Conservation (phyloP, 768 basidiomycete species). For the Russula abietina region DNA sequence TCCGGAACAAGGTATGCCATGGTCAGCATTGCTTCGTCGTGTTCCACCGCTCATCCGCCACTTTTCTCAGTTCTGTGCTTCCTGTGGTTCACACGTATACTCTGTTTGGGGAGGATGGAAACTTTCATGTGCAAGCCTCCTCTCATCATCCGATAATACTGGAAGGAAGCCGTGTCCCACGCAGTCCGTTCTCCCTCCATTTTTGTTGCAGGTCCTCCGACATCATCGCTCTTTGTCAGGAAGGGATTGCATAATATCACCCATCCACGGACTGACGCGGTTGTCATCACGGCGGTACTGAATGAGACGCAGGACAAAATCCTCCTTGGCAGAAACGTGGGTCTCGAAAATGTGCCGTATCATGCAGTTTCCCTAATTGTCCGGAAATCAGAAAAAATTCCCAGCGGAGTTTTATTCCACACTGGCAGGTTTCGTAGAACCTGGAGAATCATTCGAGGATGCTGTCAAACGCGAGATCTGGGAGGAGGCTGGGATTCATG, state of each 20-base stretch:
- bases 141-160: conserved; percentile 67
- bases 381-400: conserved; percentile 48
- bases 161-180: conserved; percentile 65
- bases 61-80: conserved; percentile 72
- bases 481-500: conserved; percentile 92
- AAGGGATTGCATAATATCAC: conserved; percentile 84
- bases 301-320: conserved; percentile 77
- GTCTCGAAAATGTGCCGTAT: conserved; percentile 27
- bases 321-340: conserved; percentile 78
- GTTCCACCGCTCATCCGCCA: conserved; percentile 6
- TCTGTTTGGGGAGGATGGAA: conserved; percentile 98
- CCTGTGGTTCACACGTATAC: conserved; percentile 74
- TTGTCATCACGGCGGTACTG: conserved; percentile 86
- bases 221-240: conserved; percentile 34
- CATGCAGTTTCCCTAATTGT: conserved; percentile 3
- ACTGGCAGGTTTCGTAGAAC: conserved; percentile 90
- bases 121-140: conserved; percentile 63
- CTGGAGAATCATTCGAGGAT: conserved; percentile 91
- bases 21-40: background rate
- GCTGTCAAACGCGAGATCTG: conserved; percentile 88
- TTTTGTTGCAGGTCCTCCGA: conserved; percentile 10
- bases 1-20: conserved; percentile 64
- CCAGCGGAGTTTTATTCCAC: conserved; percentile 77
- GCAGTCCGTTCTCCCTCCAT: conserved; percentile 40
- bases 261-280: conserved; percentile 79